Conservation (phyloP, 495 filamentous ascomycete genomes). For the Neurospora discreta region DNA sequence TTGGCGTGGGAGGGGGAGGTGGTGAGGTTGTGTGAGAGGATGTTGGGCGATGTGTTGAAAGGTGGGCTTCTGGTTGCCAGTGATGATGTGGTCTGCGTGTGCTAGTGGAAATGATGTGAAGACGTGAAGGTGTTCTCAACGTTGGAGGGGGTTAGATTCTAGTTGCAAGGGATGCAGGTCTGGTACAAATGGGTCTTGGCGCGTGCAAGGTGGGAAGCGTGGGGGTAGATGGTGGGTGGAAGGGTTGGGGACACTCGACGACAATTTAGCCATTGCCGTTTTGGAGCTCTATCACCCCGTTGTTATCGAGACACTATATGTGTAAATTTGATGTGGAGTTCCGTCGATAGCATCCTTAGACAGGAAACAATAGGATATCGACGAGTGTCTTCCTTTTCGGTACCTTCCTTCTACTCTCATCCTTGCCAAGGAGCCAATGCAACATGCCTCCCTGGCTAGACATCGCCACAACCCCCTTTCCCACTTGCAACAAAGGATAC, state of each 20-base stretch:
- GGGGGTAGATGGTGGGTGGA: background rate
- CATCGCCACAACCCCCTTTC: background rate
- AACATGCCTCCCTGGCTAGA: background rate
- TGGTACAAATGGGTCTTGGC: background rate
- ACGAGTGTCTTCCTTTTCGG: background rate
- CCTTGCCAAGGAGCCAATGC: background rate
- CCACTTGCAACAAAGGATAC: background rate
- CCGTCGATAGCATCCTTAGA: fast-evolving
- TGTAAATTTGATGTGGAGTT: background rate
- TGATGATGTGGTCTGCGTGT: no score
- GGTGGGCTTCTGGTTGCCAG: background rate
- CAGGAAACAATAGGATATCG: background rate
- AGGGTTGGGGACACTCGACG: background rate
- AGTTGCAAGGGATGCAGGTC: background rate
- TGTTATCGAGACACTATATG: no score
- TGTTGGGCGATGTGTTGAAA: background rate
- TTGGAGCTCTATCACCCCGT: no score
- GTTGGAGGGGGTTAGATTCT: no score
- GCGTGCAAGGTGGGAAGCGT: background rate
- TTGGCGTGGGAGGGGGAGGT: background rate
- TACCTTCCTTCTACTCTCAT: background rate
- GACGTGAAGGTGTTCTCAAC: background rate
- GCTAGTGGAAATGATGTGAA: background rate
- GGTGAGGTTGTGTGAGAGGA: background rate
- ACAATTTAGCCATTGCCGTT: no score